Evolutionary conservation across 257 asterid genomes (phyloP).

Genomic region (Petrea volubilis): DNA sequence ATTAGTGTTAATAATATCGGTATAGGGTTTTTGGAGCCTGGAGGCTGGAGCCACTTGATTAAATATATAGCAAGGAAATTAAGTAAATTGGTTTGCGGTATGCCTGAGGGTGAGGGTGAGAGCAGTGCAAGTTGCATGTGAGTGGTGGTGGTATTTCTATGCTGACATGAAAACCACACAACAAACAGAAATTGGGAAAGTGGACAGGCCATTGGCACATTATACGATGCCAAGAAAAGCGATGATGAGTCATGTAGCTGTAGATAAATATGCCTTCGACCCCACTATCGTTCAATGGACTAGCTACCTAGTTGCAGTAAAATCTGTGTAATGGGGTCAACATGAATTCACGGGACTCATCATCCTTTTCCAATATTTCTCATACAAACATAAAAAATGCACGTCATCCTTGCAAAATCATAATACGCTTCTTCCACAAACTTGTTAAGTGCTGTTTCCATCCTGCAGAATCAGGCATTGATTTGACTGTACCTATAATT

Average conservation of each 20-base stretch:
- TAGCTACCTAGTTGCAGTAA: background rate
- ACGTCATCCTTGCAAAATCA: slow-evolving; percentile 24
- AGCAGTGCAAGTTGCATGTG: slow-evolving; percentile 46
- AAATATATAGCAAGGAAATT: background rate
- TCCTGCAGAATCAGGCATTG: background rate
- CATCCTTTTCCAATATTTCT: background rate
- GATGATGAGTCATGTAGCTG: background rate
- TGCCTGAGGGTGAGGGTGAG: slow-evolving; percentile 4
- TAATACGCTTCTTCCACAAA: background rate
- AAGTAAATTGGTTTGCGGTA: background rate
- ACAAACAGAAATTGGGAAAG: slow-evolving; percentile 24
- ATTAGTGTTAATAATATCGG: background rate
- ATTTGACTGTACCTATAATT: no score
- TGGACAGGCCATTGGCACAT: slow-evolving; percentile 41
- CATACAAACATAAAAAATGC: background rate
- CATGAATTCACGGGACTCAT: slow-evolving; percentile 9
- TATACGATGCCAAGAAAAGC: slow-evolving; percentile 27
- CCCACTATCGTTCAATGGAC: slow-evolving; percentile 14
- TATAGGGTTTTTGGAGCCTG: background rate
- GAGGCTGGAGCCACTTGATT: no score
- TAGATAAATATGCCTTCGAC: background rate
- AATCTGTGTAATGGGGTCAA: background rate
- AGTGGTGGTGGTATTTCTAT: slow-evolving; percentile 22
- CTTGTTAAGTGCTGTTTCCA: no score
- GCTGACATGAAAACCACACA: slow-evolving; percentile 54